phyloP scores from a whole-genome alignment of 495 filamentous ascomycete genomes.

The Xylona heveae region DNA sequence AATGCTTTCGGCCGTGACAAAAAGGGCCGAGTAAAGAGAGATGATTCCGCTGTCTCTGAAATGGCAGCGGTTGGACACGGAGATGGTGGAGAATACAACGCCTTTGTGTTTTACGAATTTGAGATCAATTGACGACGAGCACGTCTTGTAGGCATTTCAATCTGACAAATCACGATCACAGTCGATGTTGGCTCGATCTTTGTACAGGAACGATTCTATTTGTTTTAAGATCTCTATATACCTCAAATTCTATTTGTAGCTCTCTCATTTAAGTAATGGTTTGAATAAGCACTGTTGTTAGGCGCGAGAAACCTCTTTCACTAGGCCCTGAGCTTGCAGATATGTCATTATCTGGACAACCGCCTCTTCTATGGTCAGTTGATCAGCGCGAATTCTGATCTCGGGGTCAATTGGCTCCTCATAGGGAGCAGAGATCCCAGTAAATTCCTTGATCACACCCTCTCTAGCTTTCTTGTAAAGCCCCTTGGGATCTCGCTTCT shows the following conservation, averaged over 20 bases:
- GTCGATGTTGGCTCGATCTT: too few relatives aligned
- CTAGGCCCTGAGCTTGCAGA: slow-evolving; percentile 40
- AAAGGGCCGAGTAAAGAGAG: slow-evolving; percentile 62
- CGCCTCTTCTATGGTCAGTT: slow-evolving; percentile 64
- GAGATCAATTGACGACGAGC: slow-evolving; percentile 45
- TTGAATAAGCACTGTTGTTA: too few relatives aligned
- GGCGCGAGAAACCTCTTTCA: too few relatives aligned
- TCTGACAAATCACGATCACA: too few relatives aligned
- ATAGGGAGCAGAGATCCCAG: slow-evolving; percentile 82
- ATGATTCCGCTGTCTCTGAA: slow-evolving; percentile 57
- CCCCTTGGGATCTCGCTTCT: slow-evolving; percentile 88
- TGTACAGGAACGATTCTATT: too few relatives aligned
- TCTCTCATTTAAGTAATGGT: too few relatives aligned
- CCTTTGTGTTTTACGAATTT: slow-evolving; percentile 95
- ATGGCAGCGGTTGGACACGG: slow-evolving; percentile 52
- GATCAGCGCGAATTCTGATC: slow-evolving; percentile 58
- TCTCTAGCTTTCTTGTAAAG: slow-evolving; percentile 89
- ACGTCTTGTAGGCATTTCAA: too few relatives aligned
- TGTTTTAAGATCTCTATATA: too few relatives aligned
- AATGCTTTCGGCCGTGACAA: slow-evolving; percentile 91
- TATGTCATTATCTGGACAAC: slow-evolving; percentile 67
- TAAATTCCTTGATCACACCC: slow-evolving; percentile 92
- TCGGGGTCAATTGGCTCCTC: slow-evolving; percentile 75
- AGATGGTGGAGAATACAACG: slow-evolving; percentile 60
- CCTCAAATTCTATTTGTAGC: too few relatives aligned